A percentile compares a stretch with the other conserved stretches of the same genome.
phyloP scores from a whole-genome alignment of 2,329 filamentous ascomycete species.

The Acephala macrosclerotiorum region DNA sequence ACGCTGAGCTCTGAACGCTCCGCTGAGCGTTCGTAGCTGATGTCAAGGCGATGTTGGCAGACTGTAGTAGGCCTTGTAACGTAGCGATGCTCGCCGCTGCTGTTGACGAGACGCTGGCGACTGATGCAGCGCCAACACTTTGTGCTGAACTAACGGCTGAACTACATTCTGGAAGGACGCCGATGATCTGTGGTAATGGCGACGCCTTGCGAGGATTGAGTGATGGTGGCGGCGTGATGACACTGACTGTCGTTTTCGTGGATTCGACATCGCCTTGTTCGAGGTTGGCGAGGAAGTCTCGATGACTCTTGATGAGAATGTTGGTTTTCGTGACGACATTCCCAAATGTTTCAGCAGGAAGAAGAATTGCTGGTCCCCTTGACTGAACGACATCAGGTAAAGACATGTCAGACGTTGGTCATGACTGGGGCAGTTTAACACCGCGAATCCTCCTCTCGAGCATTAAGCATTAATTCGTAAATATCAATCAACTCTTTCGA shows the following conservation, averaged over 20 bases:
- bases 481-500: background rate
- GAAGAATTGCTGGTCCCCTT: slow-evolving; percentile 21
- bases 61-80: slow-evolving; percentile 11
- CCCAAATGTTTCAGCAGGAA: slow-evolving; percentile 23
- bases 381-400: slow-evolving; percentile 18
- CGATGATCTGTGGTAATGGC: background rate
- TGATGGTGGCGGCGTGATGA: slow-evolving; percentile 10
- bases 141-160: background rate
- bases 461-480: slow-evolving; percentile 10
- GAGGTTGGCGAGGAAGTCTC: slow-evolving; percentile 31
- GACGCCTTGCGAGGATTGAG: slow-evolving; percentile 1
- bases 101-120: slow-evolving; percentile 16
- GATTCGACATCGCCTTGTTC: slow-evolving; percentile 8
- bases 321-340: slow-evolving; percentile 31
- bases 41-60: background rate
- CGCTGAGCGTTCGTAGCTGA: background rate
- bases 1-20: background rate
- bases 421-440: background rate
- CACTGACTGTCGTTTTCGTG: background rate
- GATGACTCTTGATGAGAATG: slow-evolving; percentile 25
- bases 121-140: slow-evolving; percentile 6
- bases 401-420: slow-evolving; percentile 1
- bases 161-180: slow-evolving; percentile 16
- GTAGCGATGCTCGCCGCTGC: slow-evolving; percentile 14
- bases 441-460: background rate